phyloP scores from a whole-genome alignment of 768 basidiomycete species.

The Udeniomyces megalosporus region DNA sequence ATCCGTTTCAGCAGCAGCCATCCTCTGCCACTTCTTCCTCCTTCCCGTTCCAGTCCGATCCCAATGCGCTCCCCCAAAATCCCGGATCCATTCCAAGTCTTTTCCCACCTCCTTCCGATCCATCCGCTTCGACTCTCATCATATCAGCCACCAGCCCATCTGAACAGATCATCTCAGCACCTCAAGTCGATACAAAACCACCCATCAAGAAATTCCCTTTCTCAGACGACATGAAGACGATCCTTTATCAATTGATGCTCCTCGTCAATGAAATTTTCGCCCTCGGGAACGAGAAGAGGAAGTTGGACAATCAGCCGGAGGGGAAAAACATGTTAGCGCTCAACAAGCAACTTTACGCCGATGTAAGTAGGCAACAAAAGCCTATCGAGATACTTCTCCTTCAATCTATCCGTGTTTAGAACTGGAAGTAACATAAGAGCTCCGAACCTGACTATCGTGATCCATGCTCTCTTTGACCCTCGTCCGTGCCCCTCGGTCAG shows the following conservation, averaged over 20 bases:
- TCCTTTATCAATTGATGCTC: conserved; percentile 1
- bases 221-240: conserved; percentile 4
- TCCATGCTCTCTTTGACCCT: no score
- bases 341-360: conserved; percentile 8
- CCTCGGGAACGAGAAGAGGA: background rate
- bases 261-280: background rate
- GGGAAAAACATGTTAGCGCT: background rate
- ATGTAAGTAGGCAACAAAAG: background rate
- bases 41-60: no score
- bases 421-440: no score
- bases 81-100: no score
- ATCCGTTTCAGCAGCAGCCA: no score
- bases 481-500: background rate
- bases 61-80: no score
- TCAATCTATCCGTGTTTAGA: no score
- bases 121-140: no score
- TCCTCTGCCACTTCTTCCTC: no score
- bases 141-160: background rate
- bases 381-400: background rate
- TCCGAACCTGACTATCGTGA: no score
- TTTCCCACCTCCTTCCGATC: no score
- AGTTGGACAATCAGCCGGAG: background rate
- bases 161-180: background rate
- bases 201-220: conserved; percentile 3
- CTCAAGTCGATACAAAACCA: background rate